Conservation (phyloP, 495 filamentous ascomycete species). For the Amphirosellinia nigrospora region DNA sequence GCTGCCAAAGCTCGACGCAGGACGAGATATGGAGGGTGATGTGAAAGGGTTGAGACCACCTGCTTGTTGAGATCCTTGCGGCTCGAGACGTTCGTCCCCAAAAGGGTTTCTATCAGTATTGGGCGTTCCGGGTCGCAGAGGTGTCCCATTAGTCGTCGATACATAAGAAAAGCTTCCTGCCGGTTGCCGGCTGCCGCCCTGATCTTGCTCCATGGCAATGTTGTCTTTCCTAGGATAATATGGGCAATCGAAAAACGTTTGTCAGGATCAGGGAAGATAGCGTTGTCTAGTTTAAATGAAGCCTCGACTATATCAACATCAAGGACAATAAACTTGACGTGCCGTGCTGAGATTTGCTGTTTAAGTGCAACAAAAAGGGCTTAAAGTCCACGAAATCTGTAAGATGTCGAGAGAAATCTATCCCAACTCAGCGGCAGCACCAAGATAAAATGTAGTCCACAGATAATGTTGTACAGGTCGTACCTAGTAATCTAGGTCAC, state of each 20-base stretch:
- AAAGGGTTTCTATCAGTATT: conserved; percentile 48
- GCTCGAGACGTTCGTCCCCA: conserved; percentile 42
- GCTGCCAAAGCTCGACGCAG: conserved; percentile 58
- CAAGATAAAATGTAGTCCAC: conserved; percentile 5
- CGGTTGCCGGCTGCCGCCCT: conserved; percentile 20
- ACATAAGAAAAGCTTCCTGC: conserved; percentile 29
- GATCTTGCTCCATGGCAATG: conserved; percentile 34
- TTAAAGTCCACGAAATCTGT: not conserved
- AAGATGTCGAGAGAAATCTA: conserved; percentile 1
- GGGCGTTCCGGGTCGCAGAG: conserved; percentile 46
- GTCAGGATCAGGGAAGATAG: not conserved
- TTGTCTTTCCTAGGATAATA: not conserved
- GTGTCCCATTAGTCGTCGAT: conserved; percentile 44
- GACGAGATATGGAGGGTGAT: conserved; percentile 61
- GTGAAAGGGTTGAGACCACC: conserved; percentile 59
- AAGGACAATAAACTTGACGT: not conserved
- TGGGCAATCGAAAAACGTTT: not conserved
- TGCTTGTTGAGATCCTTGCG: conserved; percentile 41
- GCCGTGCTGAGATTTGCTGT: not conserved
- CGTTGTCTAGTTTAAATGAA: conserved; percentile 1
- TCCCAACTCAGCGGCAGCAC: not conserved
- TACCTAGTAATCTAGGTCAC: conserved; percentile 12
- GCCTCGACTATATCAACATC: not conserved
- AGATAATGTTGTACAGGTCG: not conserved
- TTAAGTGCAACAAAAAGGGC: not conserved